Conservation (phyloP, 352 stramenopile species). For the Pythium scleroteichum region DNA sequence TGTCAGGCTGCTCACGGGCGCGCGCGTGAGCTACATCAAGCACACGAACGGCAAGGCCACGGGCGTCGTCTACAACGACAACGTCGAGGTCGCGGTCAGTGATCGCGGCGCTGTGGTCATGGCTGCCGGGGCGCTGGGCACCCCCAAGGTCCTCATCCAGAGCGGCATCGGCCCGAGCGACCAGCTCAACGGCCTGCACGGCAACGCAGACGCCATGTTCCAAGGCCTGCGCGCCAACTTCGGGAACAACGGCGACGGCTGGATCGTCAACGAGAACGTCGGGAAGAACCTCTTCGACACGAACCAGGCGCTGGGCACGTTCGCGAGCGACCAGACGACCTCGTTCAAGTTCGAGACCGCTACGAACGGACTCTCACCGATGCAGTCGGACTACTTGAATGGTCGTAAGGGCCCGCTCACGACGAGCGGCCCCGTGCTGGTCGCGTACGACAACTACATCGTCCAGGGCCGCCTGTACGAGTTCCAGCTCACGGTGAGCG, state of each 20-base stretch:
- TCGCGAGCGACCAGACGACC: constrained; percentile 50
- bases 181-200: constrained; percentile 50
- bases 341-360: constrained; percentile 32
- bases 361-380: not conserved
- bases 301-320: constrained; percentile 43
- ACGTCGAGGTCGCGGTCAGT: constrained; percentile 29
- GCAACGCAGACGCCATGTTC: constrained; percentile 13
- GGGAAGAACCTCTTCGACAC: constrained; percentile 66
- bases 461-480: constrained; percentile 58
- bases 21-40: constrained; percentile 53
- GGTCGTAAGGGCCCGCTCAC: constrained; percentile 41
- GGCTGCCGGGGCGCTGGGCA: constrained; percentile 62
- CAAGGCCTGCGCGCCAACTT: constrained; percentile 32
- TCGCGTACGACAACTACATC: constrained; percentile 58
- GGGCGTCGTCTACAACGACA: constrained; percentile 43
- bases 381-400: constrained; percentile 3
- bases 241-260: constrained; percentile 21
- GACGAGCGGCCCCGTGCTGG: constrained; percentile 48
- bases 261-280: constrained; percentile 57
- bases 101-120: constrained; percentile 66
- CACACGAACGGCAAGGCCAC: constrained; percentile 43
- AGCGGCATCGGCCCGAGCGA: constrained; percentile 69
- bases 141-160: constrained; percentile 81
- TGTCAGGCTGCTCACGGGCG: constrained; percentile 47
- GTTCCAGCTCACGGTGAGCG: constrained; percentile 59